These are phyloP conservation scores for Penicillium canescens DNA, from an alignment of 495 filamentous ascomycete species.

Conservation along the genomic window DNA sequence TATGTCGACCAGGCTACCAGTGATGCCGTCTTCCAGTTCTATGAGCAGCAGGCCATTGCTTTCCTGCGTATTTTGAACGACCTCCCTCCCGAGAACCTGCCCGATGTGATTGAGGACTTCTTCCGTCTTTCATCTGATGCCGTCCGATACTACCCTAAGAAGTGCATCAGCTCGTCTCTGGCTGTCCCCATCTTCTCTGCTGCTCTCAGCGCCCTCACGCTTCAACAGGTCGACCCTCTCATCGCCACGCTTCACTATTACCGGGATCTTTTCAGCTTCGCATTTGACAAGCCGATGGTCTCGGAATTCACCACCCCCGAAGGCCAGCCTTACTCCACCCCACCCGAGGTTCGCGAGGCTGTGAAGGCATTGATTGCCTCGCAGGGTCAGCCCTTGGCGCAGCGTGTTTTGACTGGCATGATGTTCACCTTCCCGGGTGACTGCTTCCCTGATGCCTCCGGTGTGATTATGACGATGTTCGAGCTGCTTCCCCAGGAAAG, in stretches of 20 bases:
- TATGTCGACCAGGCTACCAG: slow-evolving; percentile 80
- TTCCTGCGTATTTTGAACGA: slow-evolving; percentile 90
- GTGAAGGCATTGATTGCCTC: slow-evolving; percentile 70
- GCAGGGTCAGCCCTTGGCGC: slow-evolving; percentile 77
- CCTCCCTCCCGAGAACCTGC: slow-evolving; percentile 79
- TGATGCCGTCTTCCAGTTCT: slow-evolving; percentile 88
- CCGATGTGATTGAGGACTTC: slow-evolving; percentile 98
- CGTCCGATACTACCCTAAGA: slow-evolving; percentile 85
- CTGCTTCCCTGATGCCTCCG: slow-evolving; percentile 90
- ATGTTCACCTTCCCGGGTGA: slow-evolving; percentile 97
- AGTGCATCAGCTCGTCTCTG: slow-evolving; percentile 73
- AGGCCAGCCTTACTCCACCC: slow-evolving; percentile 48
- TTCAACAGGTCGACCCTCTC: slow-evolving; percentile 88
- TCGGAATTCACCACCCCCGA: slow-evolving; percentile 60
- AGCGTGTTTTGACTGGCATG: slow-evolving; percentile 90
- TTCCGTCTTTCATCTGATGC: slow-evolving; percentile 91
- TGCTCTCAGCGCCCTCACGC: slow-evolving; percentile 75
- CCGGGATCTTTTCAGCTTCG: slow-evolving; percentile 89
- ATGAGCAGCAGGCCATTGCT: slow-evolving; percentile 83
- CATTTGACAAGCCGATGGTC: slow-evolving; percentile 70
- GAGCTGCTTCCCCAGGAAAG: slow-evolving; percentile 80
- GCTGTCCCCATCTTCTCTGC: slow-evolving; percentile 83
- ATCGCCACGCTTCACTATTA: slow-evolving; percentile 91
- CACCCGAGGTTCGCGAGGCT: slow-evolving; percentile 62
- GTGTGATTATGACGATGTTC: slow-evolving; percentile 86